Percentiles rank a stretch among this genome's conserved stretches.
phyloP scores from a whole-genome alignment of 805 yeast genomes.

The Starmerella floricola region DNA sequence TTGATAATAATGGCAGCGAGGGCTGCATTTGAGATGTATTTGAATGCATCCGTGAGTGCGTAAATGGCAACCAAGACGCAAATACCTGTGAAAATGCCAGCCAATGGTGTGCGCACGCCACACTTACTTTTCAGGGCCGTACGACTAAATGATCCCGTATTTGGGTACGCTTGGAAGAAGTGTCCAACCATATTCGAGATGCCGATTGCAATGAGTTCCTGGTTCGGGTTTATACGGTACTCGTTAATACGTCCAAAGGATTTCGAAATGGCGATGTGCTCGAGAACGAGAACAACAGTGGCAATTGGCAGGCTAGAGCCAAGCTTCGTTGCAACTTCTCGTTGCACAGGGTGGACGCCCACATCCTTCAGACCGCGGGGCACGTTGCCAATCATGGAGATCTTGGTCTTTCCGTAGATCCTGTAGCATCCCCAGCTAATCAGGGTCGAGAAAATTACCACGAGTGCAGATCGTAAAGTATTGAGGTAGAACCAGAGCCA shows the following conservation, averaged over 20 bases:
- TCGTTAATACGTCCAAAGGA: conserved; percentile 89
- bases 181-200: conserved; percentile 83
- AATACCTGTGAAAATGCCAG: conserved; percentile 80
- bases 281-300: conserved; percentile 66
- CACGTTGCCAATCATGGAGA: conserved; percentile 59
- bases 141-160: conserved; percentile 91
- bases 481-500: conserved; percentile 54
- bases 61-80: conserved; percentile 81
- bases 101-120: conserved; percentile 88
- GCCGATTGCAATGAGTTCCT: conserved; percentile 89
- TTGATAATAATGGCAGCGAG: conserved; percentile 81
- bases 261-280: conserved; percentile 87
- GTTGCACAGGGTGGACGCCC: conserved; percentile 57
- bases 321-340: conserved; percentile 44
- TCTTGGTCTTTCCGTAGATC: conserved; percentile 33
- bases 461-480: conserved; percentile 70
- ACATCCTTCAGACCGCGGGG: conserved; percentile 73
- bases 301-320: conserved; percentile 80
- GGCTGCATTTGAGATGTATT: conserved; percentile 81
- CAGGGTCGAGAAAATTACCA: conserved; percentile 69
- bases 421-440: conserved; percentile 63
- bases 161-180: conserved; percentile 86
- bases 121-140: conserved; percentile 90
- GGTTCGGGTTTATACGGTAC: conserved; percentile 83
- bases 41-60: conserved; percentile 71